Evolutionary conservation across 495 filamentous ascomycete genomes (phyloP).

Genomic region (Poronia punctata): DNA sequence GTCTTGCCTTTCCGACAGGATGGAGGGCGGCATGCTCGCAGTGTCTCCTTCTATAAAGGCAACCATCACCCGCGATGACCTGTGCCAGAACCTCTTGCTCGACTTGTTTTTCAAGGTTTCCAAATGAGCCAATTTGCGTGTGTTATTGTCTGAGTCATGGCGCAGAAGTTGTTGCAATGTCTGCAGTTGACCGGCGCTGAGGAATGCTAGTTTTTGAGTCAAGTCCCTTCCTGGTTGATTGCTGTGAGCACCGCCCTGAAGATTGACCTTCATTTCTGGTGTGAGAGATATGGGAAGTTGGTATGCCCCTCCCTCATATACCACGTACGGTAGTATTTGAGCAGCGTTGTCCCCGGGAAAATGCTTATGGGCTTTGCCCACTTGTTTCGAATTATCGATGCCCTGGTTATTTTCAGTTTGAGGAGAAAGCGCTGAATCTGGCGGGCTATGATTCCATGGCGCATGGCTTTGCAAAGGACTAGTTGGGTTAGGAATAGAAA

Average conservation of each 20-base stretch:
- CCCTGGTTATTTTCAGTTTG: no score
- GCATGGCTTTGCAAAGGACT: no score
- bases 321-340: neutral
- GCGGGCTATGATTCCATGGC: no score
- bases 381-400: no score
- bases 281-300: neutral
- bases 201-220: neutral
- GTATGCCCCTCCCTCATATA: neutral
- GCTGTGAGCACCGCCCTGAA: neutral
- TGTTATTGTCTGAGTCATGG: neutral
- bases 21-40: neutral
- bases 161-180: neutral
- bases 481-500: no score
- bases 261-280: no score
- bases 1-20: no score
- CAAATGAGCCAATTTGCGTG: neutral
- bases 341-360: neutral
- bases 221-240: neutral
- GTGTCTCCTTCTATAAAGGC: neutral
- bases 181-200: neutral
- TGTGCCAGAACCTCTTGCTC: neutral
- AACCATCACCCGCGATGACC: neutral
- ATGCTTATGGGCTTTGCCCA: no score
- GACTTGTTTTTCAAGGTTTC: neutral
- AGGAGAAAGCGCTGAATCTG: no score